Base-by-base conservation (phyloP, 768 basidiomycete species). In the Leccinum subgranulosum region DNA sequence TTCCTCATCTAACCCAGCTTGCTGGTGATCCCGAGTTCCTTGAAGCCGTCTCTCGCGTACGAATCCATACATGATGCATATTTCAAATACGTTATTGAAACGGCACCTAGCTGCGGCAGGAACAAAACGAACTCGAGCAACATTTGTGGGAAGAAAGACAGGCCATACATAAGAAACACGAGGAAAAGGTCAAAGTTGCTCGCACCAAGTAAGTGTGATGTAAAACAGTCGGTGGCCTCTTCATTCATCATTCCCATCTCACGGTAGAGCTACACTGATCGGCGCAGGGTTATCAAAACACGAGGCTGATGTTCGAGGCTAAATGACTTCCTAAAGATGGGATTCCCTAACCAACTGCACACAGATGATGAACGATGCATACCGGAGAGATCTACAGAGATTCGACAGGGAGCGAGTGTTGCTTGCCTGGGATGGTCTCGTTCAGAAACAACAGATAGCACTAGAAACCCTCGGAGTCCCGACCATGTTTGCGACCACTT, bases 341-440 rank as follows among this genome's bases (percentile, higher is more conserved):
- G 23, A 41, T n/a, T 43, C 36, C 5, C 60, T 69, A 63, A 69
- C 59, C 36, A 29, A 41, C 36, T n/a, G n/a, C 58, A 56, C 58
- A 51, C 69, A 94, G 92, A 84, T 79, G 78, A 73, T 92, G 62
- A 79, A 81, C 49, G 80, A 81, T 49, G 79, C 81, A 23, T 85
- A 86, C 73, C 82, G 80, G 58, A 82, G 77, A 62, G 90, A 91
- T 59, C 68, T 92, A 36, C 74, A 69, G 39, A 81, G 77, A 60
- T 92, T 92, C 66, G 91, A 92, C 66, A 64, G 64, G n/a, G 84
- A 90, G 51, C 79, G 86, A 36, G 86, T 78, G 10, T 70, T 92
- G 6, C 77, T 84, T 3, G 87, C 88, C 9, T 94, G 90, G 89
- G 90, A 90, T 65, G 82, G 81, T 19, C 77, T 93, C n/a, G 70